A percentile compares a stretch with the other conserved stretches of the same genome.
phyloP scores from a whole-genome alignment of 1,284 basidiomycete genomes.

The Cutaneotrichosporon sp. region DNA sequence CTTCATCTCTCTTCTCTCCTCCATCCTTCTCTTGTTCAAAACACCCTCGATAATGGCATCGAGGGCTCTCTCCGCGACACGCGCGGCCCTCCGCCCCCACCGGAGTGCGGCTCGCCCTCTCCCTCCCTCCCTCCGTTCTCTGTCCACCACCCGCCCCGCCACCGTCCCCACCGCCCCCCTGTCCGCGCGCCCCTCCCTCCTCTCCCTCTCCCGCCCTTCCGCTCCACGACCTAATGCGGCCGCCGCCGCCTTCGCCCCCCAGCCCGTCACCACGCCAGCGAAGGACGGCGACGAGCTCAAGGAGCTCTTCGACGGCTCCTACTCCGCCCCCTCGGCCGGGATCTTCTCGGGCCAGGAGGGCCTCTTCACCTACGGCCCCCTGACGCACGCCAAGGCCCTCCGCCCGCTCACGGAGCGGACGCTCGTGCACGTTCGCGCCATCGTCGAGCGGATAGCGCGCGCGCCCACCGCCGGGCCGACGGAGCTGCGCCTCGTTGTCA shows the following conservation, averaged over 20 bases:
- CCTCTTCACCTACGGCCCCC: constrained; percentile 46
- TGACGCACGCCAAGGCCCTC: constrained; percentile 40
- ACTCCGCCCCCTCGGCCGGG: constrained; percentile 16
- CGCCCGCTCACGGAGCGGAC: constrained; percentile 47
- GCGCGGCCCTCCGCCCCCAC: neutral
- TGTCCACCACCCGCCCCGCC: neutral
- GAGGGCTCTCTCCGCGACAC: neutral
- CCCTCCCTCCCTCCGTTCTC: neutral
- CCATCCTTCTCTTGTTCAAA: neutral
- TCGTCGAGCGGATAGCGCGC: constrained; percentile 55
- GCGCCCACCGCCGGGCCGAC: constrained; percentile 35
- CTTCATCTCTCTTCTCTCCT: neutral
- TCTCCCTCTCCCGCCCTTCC: neutral
- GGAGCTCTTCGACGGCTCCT: constrained; percentile 19
- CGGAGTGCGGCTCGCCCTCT: too few species aligned
- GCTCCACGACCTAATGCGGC: neutral
- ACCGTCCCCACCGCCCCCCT: neutral
- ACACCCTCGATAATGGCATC: neutral
- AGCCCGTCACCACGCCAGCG: neutral
- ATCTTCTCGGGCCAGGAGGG: constrained; percentile 28
- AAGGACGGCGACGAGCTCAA: constrained; percentile 15
- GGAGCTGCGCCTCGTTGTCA: constrained; percentile 81
- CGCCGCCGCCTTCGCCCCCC: neutral
- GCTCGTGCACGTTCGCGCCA: constrained; percentile 41
- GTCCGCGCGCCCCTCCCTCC: neutral